phyloP scores from a whole-genome alignment of 495 filamentous ascomycete species.

The Choiromyces venosus region DNA sequence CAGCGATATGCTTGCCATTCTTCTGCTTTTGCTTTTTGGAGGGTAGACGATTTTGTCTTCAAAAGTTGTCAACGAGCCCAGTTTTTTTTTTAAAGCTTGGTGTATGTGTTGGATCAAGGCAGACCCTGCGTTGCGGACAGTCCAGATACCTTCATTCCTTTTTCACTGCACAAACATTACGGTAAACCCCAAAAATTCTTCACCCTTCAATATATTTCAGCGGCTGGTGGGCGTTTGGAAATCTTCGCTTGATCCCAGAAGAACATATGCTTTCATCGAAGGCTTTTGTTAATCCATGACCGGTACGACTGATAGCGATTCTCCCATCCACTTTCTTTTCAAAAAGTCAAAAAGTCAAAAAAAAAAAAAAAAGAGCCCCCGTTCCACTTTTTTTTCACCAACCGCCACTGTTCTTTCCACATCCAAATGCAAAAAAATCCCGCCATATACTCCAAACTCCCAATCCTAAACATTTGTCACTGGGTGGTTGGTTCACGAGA shows the following conservation, averaged over 20 bases:
- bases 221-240: slow-evolving; percentile 22
- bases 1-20: slow-evolving; percentile 6
- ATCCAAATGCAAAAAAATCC: neutral
- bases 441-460: neutral
- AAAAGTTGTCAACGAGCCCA: slow-evolving; percentile 19
- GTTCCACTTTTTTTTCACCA: neutral
- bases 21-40: slow-evolving; percentile 5
- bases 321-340: neutral
- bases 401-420: neutral
- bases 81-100: slow-evolving; percentile 31
- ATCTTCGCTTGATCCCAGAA: slow-evolving; percentile 14
- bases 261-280: slow-evolving; percentile 36
- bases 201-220: slow-evolving; percentile 2
- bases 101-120: slow-evolving; percentile 9
- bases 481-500: neutral
- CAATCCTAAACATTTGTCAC: neutral
- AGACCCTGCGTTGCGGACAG: slow-evolving; percentile 10
- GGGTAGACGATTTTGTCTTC: slow-evolving; percentile 15
- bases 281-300: slow-evolving; percentile 34
- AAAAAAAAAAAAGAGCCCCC: neutral
- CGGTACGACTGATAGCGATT: slow-evolving; percentile 12
- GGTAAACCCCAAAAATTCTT: slow-evolving; percentile 4
- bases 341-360: neutral
- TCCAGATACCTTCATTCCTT: slow-evolving; percentile 1
- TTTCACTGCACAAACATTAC: slow-evolving; percentile 14